A percentile compares a stretch with the other conserved stretches of the same genome.
These are phyloP conservation scores for Rhizophagus sp. DNA, from an alignment of 192 early-diverging fungal species.

Conservation along the genomic window DNA sequence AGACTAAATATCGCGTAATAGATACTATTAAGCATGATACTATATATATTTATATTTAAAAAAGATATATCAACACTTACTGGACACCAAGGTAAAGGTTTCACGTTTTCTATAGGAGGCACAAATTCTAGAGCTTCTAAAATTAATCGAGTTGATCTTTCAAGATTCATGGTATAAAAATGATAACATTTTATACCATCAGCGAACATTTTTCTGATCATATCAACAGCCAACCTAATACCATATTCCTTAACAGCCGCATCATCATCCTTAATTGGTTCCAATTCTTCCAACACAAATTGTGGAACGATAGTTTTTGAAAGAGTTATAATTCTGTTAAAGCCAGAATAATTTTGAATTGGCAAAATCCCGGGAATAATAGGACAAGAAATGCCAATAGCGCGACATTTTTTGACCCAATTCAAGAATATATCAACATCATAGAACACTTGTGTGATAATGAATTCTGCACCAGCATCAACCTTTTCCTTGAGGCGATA, in stretches of 20 bases:
- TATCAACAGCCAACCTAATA: slow-evolving; percentile 75
- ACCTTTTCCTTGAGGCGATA: slow-evolving; percentile 81
- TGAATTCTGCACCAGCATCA: slow-evolving; percentile 90
- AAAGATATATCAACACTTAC: slow-evolving; percentile 43
- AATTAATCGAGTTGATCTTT: slow-evolving; percentile 79
- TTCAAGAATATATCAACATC: slow-evolving; percentile 76
- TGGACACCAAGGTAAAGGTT: slow-evolving; percentile 81
- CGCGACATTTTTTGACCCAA: slow-evolving; percentile 78
- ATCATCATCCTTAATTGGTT: slow-evolving; percentile 94
- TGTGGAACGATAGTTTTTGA: slow-evolving; percentile 86
- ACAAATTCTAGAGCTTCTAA: slow-evolving; percentile 74
- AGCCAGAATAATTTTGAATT: slow-evolving; percentile 89
- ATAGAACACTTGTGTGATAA: slow-evolving; percentile 95
- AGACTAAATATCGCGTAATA: slow-evolving; percentile 30
- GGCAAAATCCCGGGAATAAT: slow-evolving; percentile 94
- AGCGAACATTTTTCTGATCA: slow-evolving; percentile 63
- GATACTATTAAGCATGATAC: slow-evolving; percentile 2
- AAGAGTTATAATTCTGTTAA: slow-evolving; percentile 84
- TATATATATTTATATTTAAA: neutral
- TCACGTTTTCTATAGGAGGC: slow-evolving; percentile 62
- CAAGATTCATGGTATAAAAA: slow-evolving; percentile 94
- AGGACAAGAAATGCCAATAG: slow-evolving; percentile 70
- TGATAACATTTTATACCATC: slow-evolving; percentile 76
- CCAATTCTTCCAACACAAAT: slow-evolving; percentile 69
- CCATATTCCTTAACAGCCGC: slow-evolving; percentile 95